Evolutionary conservation across 768 basidiomycete genomes (phyloP).

Genomic region (Lactarius sanguifluus): DNA sequence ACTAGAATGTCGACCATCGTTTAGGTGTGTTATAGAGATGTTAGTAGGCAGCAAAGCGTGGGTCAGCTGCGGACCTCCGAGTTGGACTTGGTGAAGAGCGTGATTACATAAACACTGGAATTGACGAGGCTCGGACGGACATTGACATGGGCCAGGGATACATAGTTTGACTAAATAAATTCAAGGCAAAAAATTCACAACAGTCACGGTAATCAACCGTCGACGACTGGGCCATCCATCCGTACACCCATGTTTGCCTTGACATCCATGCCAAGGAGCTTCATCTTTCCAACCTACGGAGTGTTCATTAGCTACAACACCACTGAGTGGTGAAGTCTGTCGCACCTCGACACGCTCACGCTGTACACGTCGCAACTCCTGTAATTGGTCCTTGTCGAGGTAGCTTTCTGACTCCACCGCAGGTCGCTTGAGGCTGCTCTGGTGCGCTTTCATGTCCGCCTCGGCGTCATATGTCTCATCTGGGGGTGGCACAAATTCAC

Average conservation of each 20-base stretch:
- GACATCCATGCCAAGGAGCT: slow-evolving; percentile 83
- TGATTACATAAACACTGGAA: slow-evolving; percentile 6
- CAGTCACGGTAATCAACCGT: slow-evolving; percentile 36
- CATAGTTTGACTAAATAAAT: slow-evolving; percentile 18
- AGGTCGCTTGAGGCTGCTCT: slow-evolving; percentile 67
- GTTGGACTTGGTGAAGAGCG: neutral
- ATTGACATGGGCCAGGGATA: neutral
- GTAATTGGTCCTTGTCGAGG: slow-evolving; percentile 74
- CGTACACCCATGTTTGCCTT: slow-evolving; percentile 82
- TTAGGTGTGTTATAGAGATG: neutral
- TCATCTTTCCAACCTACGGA: slow-evolving; percentile 76
- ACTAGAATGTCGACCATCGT: slow-evolving; percentile 29
- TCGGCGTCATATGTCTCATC: slow-evolving; percentile 78
- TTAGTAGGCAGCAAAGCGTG: neutral
- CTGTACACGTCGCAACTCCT: slow-evolving; percentile 80
- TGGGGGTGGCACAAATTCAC: slow-evolving; percentile 72
- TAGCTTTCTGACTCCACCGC: slow-evolving; percentile 67
- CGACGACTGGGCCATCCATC: slow-evolving; percentile 74
- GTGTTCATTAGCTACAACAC: neutral
- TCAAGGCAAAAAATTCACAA: slow-evolving; percentile 10
- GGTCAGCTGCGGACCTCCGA: no score
- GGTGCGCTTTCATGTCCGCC: slow-evolving; percentile 79
- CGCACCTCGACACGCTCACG: slow-evolving; percentile 79
- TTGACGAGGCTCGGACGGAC: neutral
- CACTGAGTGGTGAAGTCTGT: slow-evolving; percentile 13